Evolutionary conservation across 768 basidiomycete genomes (phyloP).

Genomic region (Xanthoconium stramineum): DNA sequence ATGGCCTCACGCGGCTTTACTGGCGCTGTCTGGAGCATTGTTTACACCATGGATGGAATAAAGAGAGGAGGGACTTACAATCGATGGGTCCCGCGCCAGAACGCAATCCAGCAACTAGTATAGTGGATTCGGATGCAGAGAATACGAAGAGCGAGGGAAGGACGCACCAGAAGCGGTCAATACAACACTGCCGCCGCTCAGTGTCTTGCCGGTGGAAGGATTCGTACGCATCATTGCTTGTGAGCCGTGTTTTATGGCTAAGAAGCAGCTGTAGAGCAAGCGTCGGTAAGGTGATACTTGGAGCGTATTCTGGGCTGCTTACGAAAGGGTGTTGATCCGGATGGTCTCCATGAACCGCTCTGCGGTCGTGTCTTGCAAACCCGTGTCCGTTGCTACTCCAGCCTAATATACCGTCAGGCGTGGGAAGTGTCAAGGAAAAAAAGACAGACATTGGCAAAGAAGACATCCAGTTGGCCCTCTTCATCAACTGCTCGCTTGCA

Average conservation of each 20-base stretch:
- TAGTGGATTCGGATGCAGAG: not conserved
- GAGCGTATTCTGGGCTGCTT: constrained; percentile 12
- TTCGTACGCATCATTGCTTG: constrained; percentile 74
- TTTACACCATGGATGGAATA: constrained; percentile 9
- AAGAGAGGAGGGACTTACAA: constrained; percentile 47
- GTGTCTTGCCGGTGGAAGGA: constrained; percentile 62
- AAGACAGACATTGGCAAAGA: constrained; percentile 83
- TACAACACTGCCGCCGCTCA: constrained; percentile 78
- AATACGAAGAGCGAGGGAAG: not conserved
- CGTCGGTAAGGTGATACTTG: not conserved
- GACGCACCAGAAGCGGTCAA: constrained; percentile 77
- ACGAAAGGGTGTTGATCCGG: constrained; percentile 74
- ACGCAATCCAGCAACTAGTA: constrained; percentile 75
- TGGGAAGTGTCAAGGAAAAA: not conserved
- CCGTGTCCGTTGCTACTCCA: constrained; percentile 48
- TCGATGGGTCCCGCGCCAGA: constrained; percentile 81
- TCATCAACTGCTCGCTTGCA: constrained; percentile 75
- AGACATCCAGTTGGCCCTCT: constrained; percentile 85
- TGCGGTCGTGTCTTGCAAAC: constrained; percentile 52
- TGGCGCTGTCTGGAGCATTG: constrained; percentile 69
- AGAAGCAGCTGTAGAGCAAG: constrained; percentile 61
- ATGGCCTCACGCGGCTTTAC: constrained; percentile 80
- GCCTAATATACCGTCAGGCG: constrained; percentile 45
- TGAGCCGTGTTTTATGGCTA: constrained; percentile 85
- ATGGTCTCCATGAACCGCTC: constrained; percentile 73